phyloP scores from a whole-genome alignment of 345 rosid genomes.

The Eucalyptus regnans region DNA sequence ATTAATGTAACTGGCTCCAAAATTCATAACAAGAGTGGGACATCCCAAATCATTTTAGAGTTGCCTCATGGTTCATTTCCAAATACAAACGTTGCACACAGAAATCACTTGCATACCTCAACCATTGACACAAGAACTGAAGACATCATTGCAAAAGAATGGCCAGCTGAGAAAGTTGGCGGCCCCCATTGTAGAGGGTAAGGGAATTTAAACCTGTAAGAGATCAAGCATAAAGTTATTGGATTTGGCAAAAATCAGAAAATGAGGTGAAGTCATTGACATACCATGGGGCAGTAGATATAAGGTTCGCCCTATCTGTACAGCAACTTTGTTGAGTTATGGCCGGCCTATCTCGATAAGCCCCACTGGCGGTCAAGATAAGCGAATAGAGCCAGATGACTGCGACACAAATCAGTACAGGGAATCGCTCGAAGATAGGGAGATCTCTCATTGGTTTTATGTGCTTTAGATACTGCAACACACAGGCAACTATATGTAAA shows the following conservation, averaged over 20 bases:
- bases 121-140: constrained; percentile 89
- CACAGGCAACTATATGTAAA: not conserved
- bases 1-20: not conserved
- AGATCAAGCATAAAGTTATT: not conserved
- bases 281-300: constrained; percentile 95
- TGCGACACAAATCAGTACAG: constrained; percentile 55
- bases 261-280: not conserved
- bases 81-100: not conserved
- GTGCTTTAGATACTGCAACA: constrained; percentile 76
- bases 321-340: constrained; percentile 75
- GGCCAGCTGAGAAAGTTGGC: constrained; percentile 95
- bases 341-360: constrained; percentile 50
- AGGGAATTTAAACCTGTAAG: constrained; percentile 80
- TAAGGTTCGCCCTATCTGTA: constrained; percentile 63
- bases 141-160: constrained; percentile 92
- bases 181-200: constrained; percentile 99
- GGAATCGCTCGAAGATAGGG: constrained; percentile 75
- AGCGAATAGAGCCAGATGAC: constrained; percentile 80
- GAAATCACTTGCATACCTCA: constrained; percentile 38
- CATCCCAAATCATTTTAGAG: not conserved
- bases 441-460: constrained; percentile 36
- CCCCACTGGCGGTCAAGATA: constrained; percentile 83
- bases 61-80: not conserved
- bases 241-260: not conserved
- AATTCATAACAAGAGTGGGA: not conserved